Conservation (phyloP, 192 early-diverging fungal genomes). For the Jimgerdemannia flammicorona region DNA sequence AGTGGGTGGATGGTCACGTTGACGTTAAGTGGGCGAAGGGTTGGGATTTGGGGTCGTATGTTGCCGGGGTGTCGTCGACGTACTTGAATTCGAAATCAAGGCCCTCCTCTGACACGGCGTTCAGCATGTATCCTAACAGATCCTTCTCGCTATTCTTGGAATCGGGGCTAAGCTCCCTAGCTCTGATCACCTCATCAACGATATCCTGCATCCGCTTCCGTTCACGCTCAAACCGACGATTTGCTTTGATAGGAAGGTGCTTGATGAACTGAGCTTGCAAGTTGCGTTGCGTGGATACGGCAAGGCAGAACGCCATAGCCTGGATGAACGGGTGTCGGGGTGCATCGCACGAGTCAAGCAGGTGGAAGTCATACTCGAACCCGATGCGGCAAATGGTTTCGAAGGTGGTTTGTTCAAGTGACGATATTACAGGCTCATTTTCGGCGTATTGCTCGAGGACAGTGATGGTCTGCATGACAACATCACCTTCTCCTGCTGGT, state of each 20-base stretch:
- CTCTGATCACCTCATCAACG: constrained; percentile 47
- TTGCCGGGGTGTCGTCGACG: constrained; percentile 17
- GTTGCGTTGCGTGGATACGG: constrained; percentile 6
- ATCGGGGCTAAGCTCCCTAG: constrained; percentile 33
- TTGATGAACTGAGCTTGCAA: constrained; percentile 32
- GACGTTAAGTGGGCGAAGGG: constrained; percentile 34
- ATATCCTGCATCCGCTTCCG: constrained; percentile 38
- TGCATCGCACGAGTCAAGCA: constrained; percentile 17
- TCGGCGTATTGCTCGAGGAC: constrained; percentile 28
- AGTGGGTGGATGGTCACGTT: constrained; percentile 24
- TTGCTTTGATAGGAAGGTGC: constrained; percentile 36
- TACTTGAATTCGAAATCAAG: constrained; percentile 37
- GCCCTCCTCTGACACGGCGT: constrained; percentile 32
- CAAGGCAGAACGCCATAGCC: constrained; percentile 18
- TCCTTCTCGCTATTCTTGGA: constrained; percentile 32
- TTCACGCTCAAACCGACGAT: constrained; percentile 29
- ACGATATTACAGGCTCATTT: constrained; percentile 33
- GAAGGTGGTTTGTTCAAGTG: constrained; percentile 49
- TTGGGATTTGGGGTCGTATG: constrained; percentile 22
- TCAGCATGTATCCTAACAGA: constrained; percentile 55
- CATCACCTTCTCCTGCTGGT: constrained; percentile 35
- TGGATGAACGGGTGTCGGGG: constrained; percentile 25
- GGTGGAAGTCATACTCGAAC: constrained; percentile 52
- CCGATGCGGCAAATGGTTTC: constrained; percentile 53
- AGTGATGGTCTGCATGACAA: constrained; percentile 26